Evolutionary conservation across 257 asterid species (phyloP), one percentile per base, ranked within the genome.

Genomic region (Forsythia viridissima): DNA sequence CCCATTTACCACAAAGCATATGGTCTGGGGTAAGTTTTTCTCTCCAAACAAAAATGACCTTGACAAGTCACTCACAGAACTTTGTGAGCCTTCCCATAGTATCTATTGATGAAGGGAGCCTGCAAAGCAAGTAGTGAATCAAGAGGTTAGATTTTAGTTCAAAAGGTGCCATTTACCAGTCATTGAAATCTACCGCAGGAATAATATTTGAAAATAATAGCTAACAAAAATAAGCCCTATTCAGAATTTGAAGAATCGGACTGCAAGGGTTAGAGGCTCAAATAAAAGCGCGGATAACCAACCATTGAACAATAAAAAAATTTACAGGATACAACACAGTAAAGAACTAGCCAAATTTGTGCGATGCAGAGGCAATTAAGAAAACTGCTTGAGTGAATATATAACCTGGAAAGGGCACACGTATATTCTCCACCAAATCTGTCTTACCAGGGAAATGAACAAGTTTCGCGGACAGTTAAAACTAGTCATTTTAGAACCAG

Each of bases 61-160:
- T 11, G 39, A 63, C 70, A 63, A 63, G 40, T 10, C 70, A 30
- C 13, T 63, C 70, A 63, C 16, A 63, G 70, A 70, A 93, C 87
- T 84, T 72, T 72, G 83, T 91, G 91, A 82, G 99, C 99, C 83
- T 88, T 92, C 63, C 99, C 94, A 0, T 92, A 95, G 86, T 95
- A 95, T 83, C 99, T 91, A 88, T 95, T 95, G 82, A 95, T 95
- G 82, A 89, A 95, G 55, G 86, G 82, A 57, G 98, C 74, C 99
- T 95, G 94, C 87, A 78, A 78, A 42, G 65, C 59, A 84, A 70
- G 44, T 59, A 39, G 21, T 30, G 37, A 24, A 34, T 16, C 15
- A 61, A 72, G n/a, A 68, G 12, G 59, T 84, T 36, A 80, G 76
- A 59, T 78, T 43, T 40, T 34, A 40, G 39, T 30, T 63, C 70